These are phyloP conservation scores for Plasmodium gaboni DNA, from an alignment of 169 alveolate genomes.

Conservation along the genomic window DNA sequence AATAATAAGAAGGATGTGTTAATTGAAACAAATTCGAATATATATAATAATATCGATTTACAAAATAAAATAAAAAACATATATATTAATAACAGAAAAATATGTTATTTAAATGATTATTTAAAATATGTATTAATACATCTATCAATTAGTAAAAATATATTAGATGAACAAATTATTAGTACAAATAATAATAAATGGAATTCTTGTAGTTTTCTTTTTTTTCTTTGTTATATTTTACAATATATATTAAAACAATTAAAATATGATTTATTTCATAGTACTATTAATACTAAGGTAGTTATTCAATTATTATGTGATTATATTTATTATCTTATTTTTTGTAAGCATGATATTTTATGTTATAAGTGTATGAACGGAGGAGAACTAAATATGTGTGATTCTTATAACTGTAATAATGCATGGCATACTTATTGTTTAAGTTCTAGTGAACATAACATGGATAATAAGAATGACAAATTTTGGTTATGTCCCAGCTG, in stretches of 20 bases:
- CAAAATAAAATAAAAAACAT: constrained; percentile 49
- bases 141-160: constrained; percentile 16
- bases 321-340: constrained; percentile 41
- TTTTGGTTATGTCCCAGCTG: constrained; percentile 78
- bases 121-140: constrained; percentile 60
- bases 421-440: constrained; percentile 85
- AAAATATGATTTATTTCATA: constrained; percentile 38
- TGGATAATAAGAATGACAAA: constrained; percentile 8
- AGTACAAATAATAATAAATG: constrained; percentile 32
- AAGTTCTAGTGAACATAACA: constrained; percentile 38
- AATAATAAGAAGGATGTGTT: background rate
- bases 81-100: constrained; percentile 26
- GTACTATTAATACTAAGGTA: constrained; percentile 14
- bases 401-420: constrained; percentile 72
- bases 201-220: constrained; percentile 44
- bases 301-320: constrained; percentile 67
- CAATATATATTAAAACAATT: constrained; percentile 47
- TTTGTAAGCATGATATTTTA: constrained; percentile 76
- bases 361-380: constrained; percentile 83
- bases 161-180: constrained; percentile 30
- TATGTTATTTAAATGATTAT: constrained; percentile 27
- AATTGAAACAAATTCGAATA: constrained; percentile 6
- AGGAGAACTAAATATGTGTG: constrained; percentile 85
- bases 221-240: constrained; percentile 44
- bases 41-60: constrained; percentile 17